Conservation (phyloP, 768 basidiomycete species). For the Tricholoma flavovirens region DNA sequence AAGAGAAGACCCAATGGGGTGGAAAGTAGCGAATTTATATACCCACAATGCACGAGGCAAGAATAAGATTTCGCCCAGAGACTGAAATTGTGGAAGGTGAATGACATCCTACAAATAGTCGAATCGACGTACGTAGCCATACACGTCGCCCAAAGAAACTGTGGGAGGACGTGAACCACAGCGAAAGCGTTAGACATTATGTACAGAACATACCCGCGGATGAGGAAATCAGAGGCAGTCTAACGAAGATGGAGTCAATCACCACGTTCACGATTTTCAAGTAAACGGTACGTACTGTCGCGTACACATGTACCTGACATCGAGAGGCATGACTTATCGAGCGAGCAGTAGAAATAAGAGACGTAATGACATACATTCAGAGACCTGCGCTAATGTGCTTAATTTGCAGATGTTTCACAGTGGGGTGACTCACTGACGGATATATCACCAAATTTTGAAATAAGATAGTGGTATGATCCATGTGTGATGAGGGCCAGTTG, state of each 20-base stretch:
- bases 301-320: conserved; percentile 19
- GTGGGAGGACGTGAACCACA: neutral
- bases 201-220: conserved; percentile 22
- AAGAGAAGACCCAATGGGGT: neutral
- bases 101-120: neutral
- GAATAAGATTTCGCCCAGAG: conserved; percentile 11
- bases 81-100: conserved; percentile 8
- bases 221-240: conserved; percentile 21
- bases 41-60: conserved; percentile 16
- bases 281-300: conserved; percentile 17
- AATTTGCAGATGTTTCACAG: neutral
- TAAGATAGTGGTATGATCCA: conserved; percentile 10
- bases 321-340: neutral
- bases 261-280: neutral
- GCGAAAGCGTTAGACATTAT: too few species aligned
- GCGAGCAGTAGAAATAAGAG: neutral
- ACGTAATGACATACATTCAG: neutral
- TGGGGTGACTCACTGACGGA: neutral
- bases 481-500: conserved; percentile 9
- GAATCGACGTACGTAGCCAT: conserved; percentile 18
- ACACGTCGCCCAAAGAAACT: conserved; percentile 24
- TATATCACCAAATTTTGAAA: conserved; percentile 11
- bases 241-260: conserved; percentile 4
- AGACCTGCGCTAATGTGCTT: neutral
- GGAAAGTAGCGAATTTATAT: neutral